Percentiles rank a stretch among this genome's conserved stretches.
These are phyloP conservation scores for Holtermanniella nyarrowii DNA, from an alignment of 768 basidiomycete genomes.

Conservation along the genomic window DNA sequence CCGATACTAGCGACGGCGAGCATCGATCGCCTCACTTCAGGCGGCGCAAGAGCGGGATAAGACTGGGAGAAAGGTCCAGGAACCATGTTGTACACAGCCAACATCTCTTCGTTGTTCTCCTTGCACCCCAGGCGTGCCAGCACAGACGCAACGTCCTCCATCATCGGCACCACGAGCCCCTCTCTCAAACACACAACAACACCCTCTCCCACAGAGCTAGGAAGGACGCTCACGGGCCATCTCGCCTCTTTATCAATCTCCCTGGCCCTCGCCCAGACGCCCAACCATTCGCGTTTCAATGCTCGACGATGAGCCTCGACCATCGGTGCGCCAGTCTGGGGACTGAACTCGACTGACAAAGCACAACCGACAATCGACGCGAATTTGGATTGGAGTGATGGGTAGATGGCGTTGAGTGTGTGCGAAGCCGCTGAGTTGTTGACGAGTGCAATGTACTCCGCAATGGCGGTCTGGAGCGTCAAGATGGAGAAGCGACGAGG, in stretches of 20 bases:
- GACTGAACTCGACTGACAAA: slow-evolving; percentile 59
- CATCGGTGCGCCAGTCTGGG: slow-evolving; percentile 67
- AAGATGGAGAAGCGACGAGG: slow-evolving; percentile 79
- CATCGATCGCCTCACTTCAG: slow-evolving; percentile 9
- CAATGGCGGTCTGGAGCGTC: slow-evolving; percentile 69
- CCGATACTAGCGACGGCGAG: slow-evolving; percentile 15
- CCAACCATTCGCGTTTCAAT: slow-evolving; percentile 88
- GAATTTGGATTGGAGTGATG: slow-evolving; percentile 62
- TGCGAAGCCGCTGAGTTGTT: slow-evolving; percentile 48
- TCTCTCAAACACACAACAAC: slow-evolving; percentile 47
- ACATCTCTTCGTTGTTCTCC: slow-evolving; percentile 3
- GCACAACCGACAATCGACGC: slow-evolving; percentile 78
- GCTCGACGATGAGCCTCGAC: slow-evolving; percentile 72
- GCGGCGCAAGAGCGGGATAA: slow-evolving; percentile 15
- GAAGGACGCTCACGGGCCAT: slow-evolving; percentile 28
- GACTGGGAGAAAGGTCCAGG: slow-evolving; percentile 10
- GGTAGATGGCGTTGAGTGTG: slow-evolving; percentile 43
- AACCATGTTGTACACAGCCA: slow-evolving; percentile 11
- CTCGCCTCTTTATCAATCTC: slow-evolving; percentile 58
- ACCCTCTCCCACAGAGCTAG: slow-evolving; percentile 14
- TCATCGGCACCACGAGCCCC: slow-evolving; percentile 9
- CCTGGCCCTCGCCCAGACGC: slow-evolving; percentile 79
- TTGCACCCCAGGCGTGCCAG: slow-evolving; percentile 6
- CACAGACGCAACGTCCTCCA: slow-evolving; percentile 13
- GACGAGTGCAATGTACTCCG: slow-evolving; percentile 66